Evolutionary conservation across 2,329 filamentous ascomycete genomes (phyloP).

Genomic region (Penicillium crustosum): DNA sequence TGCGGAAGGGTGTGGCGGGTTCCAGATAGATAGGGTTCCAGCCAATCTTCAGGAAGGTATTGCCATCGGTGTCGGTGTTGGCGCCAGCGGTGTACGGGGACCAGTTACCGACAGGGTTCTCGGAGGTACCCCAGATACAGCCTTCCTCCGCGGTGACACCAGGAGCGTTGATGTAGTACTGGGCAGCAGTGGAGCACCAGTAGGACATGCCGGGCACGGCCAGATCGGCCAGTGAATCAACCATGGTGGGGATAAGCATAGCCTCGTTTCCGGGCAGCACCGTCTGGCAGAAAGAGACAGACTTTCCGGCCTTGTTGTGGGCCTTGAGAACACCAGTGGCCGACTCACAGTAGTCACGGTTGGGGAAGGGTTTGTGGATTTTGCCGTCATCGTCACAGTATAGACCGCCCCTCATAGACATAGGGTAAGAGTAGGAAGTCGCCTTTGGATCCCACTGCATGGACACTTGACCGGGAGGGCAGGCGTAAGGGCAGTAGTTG

Average conservation of each 20-base stretch:
- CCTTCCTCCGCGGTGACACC: conserved; percentile 60
- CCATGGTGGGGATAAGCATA: conserved; percentile 77
- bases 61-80: conserved; percentile 64
- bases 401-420: conserved; percentile 74
- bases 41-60: conserved; percentile 72
- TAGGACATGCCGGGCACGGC: conserved; percentile 70
- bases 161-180: conserved; percentile 78
- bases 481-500: conserved; percentile 74
- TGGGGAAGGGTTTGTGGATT: conserved; percentile 67
- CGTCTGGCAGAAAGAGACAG: conserved; percentile 75
- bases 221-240: conserved; percentile 57
- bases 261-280: conserved; percentile 76
- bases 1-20: conserved; percentile 52
- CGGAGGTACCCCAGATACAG: conserved; percentile 69
- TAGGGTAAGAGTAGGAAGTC: conserved; percentile 64
- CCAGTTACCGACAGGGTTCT: conserved; percentile 71
- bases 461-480: conserved; percentile 72
- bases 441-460: conserved; percentile 75
- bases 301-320: conserved; percentile 62
- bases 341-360: conserved; percentile 67
- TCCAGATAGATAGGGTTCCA: conserved; percentile 74
- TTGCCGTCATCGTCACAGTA: conserved; percentile 68
- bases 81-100: conserved; percentile 72
- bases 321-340: conserved; percentile 66
- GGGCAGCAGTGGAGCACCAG: conserved; percentile 71